Evolutionary conservation across 139 green algal genomes (phyloP).

Genomic region (Nannochloris sp.): DNA sequence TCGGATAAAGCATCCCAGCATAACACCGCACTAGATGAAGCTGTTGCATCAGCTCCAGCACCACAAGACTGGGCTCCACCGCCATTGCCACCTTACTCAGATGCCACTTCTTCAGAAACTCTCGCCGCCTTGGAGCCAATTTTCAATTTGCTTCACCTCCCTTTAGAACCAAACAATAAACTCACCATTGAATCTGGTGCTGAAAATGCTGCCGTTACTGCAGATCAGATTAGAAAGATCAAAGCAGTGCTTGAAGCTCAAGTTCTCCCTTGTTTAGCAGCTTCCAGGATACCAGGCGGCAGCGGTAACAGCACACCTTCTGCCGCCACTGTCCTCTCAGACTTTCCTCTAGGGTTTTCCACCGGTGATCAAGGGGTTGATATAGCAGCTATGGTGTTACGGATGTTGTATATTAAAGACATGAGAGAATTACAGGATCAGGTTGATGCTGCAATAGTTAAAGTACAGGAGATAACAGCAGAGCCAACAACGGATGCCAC

Average conservation of each 20-base stretch:
- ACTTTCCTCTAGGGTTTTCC: conserved; percentile 21
- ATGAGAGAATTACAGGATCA: conserved; percentile 37
- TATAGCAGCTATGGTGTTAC: conserved; percentile 40
- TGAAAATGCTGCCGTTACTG: too few species aligned
- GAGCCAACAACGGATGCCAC: conserved; percentile 52
- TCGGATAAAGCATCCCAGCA: conserved; percentile 3
- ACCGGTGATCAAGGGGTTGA: conserved; percentile 42
- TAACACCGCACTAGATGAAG: background rate
- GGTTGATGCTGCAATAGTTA: conserved; percentile 12
- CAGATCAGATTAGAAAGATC: background rate
- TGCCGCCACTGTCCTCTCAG: background rate
- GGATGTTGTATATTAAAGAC: conserved; percentile 59
- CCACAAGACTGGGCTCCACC: conserved; percentile 2
- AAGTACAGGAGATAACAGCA: conserved; percentile 44
- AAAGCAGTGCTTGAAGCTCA: conserved; percentile 10
- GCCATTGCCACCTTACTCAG: background rate
- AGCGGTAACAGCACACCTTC: background rate
- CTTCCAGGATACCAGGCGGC: background rate
- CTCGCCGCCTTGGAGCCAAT: conserved; percentile 19
- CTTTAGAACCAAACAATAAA: background rate
- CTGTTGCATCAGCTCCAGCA: background rate
- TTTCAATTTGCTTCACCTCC: background rate
- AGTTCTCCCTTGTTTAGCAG: conserved; percentile 15
- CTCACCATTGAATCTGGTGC: too few species aligned
- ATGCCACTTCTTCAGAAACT: background rate